Evolutionary conservation across 1,284 basidiomycete species (phyloP).

Genomic region (Apiotrichum mycotoxinovorans): DNA sequence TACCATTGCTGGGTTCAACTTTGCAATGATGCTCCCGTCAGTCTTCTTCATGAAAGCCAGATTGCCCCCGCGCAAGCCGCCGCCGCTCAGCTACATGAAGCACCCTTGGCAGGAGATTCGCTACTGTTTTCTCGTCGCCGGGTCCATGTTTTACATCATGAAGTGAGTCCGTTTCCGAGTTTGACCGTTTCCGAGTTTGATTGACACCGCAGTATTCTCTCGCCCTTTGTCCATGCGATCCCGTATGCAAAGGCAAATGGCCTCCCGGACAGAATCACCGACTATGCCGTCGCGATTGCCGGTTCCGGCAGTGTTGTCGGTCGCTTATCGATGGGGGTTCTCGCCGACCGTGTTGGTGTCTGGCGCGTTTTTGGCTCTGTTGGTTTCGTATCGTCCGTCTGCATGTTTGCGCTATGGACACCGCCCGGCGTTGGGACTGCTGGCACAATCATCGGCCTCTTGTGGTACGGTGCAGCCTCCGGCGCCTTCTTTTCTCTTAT

Average conservation of each 20-base stretch:
- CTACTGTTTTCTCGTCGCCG: conserved; percentile 15
- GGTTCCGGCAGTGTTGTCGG: conserved; percentile 10
- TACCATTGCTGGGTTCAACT: conserved; percentile 20
- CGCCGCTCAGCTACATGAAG: conserved; percentile 15
- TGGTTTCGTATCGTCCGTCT: conserved; percentile 14
- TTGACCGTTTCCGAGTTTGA: background rate
- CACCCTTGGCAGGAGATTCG: conserved; percentile 14
- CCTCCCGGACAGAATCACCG: background rate
- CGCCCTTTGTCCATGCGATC: conserved; percentile 12
- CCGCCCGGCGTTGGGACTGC: conserved; percentile 7
- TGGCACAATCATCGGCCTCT: conserved; percentile 31
- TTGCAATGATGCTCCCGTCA: conserved; percentile 22
- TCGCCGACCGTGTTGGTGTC: conserved; percentile 16
- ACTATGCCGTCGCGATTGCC: conserved; percentile 9
- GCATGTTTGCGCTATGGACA: conserved; percentile 25
- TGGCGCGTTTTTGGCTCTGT: conserved; percentile 9
- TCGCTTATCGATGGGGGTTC: conserved; percentile 6
- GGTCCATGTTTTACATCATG: conserved; percentile 7
- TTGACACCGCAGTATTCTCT: conserved; percentile 12
- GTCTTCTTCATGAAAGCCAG: conserved; percentile 25
- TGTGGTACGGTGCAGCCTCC: conserved; percentile 31
- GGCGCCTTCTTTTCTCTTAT: conserved; percentile 42
- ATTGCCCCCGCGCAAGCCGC: conserved; percentile 16
- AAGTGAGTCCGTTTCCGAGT: conserved; percentile 4
- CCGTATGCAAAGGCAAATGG: conserved; percentile 4